phyloP scores from a whole-genome alignment of 306 rosid species.

The Glycyrrhiza uralensis region DNA sequence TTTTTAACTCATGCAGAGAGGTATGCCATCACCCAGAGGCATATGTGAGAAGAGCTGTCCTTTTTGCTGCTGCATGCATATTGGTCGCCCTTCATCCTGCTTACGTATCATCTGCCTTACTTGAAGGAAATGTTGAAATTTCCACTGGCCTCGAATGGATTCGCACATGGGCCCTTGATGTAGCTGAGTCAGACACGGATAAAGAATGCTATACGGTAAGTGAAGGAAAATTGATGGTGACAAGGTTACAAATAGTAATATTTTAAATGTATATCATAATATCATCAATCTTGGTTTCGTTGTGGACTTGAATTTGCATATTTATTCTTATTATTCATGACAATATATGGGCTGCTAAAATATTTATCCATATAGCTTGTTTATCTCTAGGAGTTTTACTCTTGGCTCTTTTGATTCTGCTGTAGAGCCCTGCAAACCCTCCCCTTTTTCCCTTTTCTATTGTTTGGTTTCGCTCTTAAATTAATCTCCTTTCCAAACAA shows the following conservation, averaged over 20 bases:
- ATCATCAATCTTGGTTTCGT: not conserved
- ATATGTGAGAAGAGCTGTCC: conserved; percentile 83
- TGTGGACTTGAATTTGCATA: not conserved
- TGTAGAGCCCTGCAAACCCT: not conserved
- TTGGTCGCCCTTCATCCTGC: conserved; percentile 77
- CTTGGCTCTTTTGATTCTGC: not conserved
- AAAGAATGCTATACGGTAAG: conserved; percentile 87
- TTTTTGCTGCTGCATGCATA: conserved; percentile 81
- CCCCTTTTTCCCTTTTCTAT: not conserved
- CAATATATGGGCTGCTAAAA: not conserved
- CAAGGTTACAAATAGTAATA: not conserved
- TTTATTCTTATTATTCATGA: conserved; percentile 2
- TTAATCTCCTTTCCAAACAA: not conserved
- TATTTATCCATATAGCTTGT: not conserved
- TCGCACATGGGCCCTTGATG: conserved; percentile 76
- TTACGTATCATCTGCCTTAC: conserved; percentile 61
- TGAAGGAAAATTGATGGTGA: conserved; percentile 11
- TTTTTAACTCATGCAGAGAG: conserved; percentile 54
- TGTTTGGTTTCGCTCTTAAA: not conserved
- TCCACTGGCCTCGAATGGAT: conserved; percentile 90
- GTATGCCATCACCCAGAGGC: conserved; percentile 84
- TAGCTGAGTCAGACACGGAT: conserved; percentile 79
- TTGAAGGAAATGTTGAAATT: conserved; percentile 69
- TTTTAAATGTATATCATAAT: not conserved
- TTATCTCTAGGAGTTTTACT: not conserved